phyloP scores from a whole-genome alignment of 2,329 filamentous ascomycete species.

The Stagonosporopsis tanaceti region DNA sequence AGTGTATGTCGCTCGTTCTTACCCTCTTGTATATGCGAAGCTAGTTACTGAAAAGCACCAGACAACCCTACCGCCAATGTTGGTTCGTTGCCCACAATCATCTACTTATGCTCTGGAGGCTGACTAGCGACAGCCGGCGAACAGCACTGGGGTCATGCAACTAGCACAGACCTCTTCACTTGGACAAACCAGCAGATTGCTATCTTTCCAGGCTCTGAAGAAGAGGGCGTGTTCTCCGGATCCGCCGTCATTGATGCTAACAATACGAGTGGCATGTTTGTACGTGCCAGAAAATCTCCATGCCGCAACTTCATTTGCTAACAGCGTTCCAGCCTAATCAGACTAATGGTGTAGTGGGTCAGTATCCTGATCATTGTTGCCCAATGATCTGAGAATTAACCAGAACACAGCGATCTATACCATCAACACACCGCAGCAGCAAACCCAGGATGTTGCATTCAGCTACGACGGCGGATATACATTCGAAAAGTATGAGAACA shows the following conservation, averaged over 20 bases:
- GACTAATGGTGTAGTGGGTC: neutral
- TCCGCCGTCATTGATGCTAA: slow-evolving; percentile 67
- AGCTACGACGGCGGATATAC: slow-evolving; percentile 68
- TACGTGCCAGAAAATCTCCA: neutral
- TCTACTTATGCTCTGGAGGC: neutral
- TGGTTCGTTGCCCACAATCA: neutral
- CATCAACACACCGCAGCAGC: slow-evolving; percentile 52
- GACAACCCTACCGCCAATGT: slow-evolving; percentile 60
- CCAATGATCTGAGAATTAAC: slow-evolving; percentile 39
- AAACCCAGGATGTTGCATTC: slow-evolving; percentile 69
- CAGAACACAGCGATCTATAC: slow-evolving; percentile 70
- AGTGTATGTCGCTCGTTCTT: slow-evolving; percentile 52
- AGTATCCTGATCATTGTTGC: neutral
- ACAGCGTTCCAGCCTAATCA: slow-evolving; percentile 56
- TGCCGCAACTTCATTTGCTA: neutral
- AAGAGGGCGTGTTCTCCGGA: slow-evolving; percentile 62
- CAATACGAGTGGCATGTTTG: slow-evolving; percentile 72
- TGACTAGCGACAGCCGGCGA: slow-evolving; percentile 56
- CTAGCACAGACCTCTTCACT: slow-evolving; percentile 67
- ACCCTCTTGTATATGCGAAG: neutral
- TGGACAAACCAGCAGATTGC: slow-evolving; percentile 73
- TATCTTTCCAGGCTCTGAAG: slow-evolving; percentile 64
- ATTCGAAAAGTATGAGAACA: slow-evolving; percentile 66
- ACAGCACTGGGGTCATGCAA: slow-evolving; percentile 74
- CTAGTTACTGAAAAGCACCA: slow-evolving; percentile 24